phyloP scores from a whole-genome alignment of 2,329 filamentous ascomycete genomes.

The Tympanopsis confertula region DNA sequence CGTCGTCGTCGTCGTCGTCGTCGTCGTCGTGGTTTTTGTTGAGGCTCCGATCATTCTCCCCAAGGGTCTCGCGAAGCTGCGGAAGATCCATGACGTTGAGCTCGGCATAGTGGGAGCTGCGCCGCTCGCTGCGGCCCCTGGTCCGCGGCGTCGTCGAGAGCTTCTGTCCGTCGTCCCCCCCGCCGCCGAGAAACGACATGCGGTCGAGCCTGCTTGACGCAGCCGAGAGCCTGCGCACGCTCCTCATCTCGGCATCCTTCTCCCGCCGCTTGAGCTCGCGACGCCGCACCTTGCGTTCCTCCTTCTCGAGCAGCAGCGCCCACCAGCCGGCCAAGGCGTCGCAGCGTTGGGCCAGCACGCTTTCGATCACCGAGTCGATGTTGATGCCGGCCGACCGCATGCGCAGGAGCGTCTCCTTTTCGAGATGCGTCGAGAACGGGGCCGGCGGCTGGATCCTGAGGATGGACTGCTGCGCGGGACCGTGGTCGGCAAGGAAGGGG shows the following conservation, averaged over 20 bases:
- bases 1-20: constrained; percentile 16
- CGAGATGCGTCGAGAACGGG: constrained; percentile 73
- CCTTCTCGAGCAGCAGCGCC: constrained; percentile 87
- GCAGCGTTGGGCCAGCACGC: constrained; percentile 79
- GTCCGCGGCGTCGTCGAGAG: constrained; percentile 43
- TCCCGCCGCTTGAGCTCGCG: constrained; percentile 76
- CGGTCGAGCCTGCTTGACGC: constrained; percentile 79
- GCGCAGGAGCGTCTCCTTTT: constrained; percentile 81
- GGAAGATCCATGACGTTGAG: constrained; percentile 65
- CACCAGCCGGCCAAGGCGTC: constrained; percentile 92
- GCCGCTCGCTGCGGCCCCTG: constrained; percentile 66
- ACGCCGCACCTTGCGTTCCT: constrained; percentile 72
- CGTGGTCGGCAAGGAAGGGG: constrained; percentile 77
- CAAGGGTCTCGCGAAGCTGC: constrained; percentile 53
- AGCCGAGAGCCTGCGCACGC: constrained; percentile 70
- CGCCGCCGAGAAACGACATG: constrained; percentile 63
- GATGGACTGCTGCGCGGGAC: constrained; percentile 78
- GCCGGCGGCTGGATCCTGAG: constrained; percentile 69
- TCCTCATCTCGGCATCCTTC: constrained; percentile 69
- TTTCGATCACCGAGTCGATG: constrained; percentile 88
- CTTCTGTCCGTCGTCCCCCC: constrained; percentile 67
- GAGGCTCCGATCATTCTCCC: constrained; percentile 22
- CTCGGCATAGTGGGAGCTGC: constrained; percentile 55
- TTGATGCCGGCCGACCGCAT: constrained; percentile 92
- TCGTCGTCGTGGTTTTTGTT: too few relatives aligned